Conservation (phyloP, 208 protist genomes). For the Acanthamoeba castellanii region DNA sequence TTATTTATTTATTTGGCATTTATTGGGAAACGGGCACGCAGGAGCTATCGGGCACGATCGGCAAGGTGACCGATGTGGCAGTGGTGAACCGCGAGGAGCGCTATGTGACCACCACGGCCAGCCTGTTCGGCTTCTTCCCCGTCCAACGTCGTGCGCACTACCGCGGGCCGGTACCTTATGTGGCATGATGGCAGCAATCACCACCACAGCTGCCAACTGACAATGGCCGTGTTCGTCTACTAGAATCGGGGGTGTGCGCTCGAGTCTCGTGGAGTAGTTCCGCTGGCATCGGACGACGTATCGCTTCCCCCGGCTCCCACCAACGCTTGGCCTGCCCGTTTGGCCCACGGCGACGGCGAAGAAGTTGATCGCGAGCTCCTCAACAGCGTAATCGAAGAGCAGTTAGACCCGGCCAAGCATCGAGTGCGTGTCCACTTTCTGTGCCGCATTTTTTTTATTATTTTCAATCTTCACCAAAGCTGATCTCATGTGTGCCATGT, state of each 20-base stretch:
- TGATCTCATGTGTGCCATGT: background rate
- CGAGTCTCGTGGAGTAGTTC: background rate
- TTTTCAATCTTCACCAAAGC: background rate
- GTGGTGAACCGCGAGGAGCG: background rate
- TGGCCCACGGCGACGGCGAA: background rate
- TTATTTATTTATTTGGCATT: background rate
- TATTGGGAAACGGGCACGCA: background rate
- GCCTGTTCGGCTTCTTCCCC: background rate
- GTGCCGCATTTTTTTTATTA: background rate
- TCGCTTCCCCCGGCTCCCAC: background rate
- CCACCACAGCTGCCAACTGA: too few relatives aligned
- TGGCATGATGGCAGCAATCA: too few relatives aligned
- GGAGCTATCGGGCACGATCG: background rate
- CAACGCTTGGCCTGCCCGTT: background rate
- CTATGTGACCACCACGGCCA: background rate
- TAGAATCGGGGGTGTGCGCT: background rate
- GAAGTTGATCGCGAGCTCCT: background rate
- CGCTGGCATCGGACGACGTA: background rate
- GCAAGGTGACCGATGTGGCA: background rate
- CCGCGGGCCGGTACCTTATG: background rate
- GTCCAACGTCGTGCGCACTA: conserved; percentile 7
- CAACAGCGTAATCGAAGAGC: background rate
- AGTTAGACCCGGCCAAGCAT: conserved; percentile 1
- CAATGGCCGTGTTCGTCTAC: background rate
- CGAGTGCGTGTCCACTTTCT: background rate